Base-by-base conservation (phyloP, 139 green algal species). In the Ulvella scutata region DNA sequence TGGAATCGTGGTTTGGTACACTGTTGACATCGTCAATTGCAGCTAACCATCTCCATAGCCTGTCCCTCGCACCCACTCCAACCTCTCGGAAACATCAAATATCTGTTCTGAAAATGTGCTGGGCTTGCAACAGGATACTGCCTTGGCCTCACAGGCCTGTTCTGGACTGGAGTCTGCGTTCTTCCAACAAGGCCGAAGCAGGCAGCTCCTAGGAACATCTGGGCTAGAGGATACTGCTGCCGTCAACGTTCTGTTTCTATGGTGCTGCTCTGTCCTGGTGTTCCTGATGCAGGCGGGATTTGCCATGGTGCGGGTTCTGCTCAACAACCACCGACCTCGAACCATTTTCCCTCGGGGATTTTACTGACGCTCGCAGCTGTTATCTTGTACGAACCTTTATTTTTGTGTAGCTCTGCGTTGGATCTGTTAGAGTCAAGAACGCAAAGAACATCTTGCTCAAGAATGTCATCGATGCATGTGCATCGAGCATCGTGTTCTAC, bases 241-340 rank as follows among this genome's bases (percentile, higher is more conserved):
- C 28, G 21, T 87, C 7, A 85, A 90, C 77, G 76, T 75, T 0
- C 61, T 79, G 0, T 93, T 85, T 76, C 79, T 94, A 3, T 77
- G 89, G 9, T 75, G 86, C 10, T 85, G 74, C 29, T 83, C 80
- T 38, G 88, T 83, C 4, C 77, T 92, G 2, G 87, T 92, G 10
- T 91, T 93, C 77, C 74, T 90, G 72, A 95, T 95, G 89, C 90
- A 96, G 77, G 84, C 85, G 20, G 90, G 90, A n/a, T 94, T 96
- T 73, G 90, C 89, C n/a, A 93, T 95, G 89, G 83, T 90, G 61
- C 44, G 82, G 37, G 4, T 43, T 39, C 13, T 4, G 23, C 72
- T 51, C 38, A n/a, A 26, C 17, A 17, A 59, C 13, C 60, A 35
- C 60, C 21, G 13, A 20, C 17, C 60, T 72, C 28, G 21, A 72